Evolutionary conservation across 306 rosid species (phyloP).

Genomic region (Medicago ruthenica): DNA sequence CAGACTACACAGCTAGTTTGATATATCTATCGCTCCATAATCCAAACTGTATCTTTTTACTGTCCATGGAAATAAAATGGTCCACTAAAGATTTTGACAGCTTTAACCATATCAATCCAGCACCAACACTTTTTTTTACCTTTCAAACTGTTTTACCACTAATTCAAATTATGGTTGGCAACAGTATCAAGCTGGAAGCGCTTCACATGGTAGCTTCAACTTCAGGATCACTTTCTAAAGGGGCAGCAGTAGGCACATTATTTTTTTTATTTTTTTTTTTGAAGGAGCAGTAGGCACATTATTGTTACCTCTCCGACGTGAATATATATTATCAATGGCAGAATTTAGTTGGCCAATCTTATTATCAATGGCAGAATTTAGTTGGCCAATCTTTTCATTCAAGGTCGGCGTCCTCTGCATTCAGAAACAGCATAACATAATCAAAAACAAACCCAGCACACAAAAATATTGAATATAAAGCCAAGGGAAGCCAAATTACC

Average conservation of each 20-base stretch:
- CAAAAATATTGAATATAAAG: slow-evolving; percentile 19
- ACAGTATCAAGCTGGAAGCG: slow-evolving; percentile 12
- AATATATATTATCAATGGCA: slow-evolving; percentile 93
- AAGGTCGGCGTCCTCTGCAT: slow-evolving; percentile 82
- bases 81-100: slow-evolving; percentile 24
- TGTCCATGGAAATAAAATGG: slow-evolving; percentile 3
- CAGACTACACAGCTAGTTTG: not conserved
- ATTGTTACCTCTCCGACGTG: slow-evolving; percentile 91
- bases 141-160: slow-evolving; percentile 37
- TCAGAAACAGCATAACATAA: slow-evolving; percentile 30
- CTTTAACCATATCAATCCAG: slow-evolving; percentile 24
- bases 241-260: slow-evolving; percentile 55
- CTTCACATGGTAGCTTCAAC: slow-evolving; percentile 74
- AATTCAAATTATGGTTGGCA: too few species aligned
- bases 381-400: slow-evolving; percentile 85
- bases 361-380: slow-evolving; percentile 93
- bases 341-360: slow-evolving; percentile 90
- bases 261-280: too few species aligned
- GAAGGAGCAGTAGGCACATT: slow-evolving; percentile 55
- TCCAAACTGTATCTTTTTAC: slow-evolving; percentile 3
- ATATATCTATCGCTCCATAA: not conserved
- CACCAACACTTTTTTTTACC: slow-evolving; percentile 29
- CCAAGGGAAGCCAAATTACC: slow-evolving; percentile 52
- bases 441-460: slow-evolving; percentile 23
- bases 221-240: slow-evolving; percentile 74